Base-by-base conservation (phyloP, 495 filamentous ascomycete species). In the Lichenothelia convexa region DNA sequence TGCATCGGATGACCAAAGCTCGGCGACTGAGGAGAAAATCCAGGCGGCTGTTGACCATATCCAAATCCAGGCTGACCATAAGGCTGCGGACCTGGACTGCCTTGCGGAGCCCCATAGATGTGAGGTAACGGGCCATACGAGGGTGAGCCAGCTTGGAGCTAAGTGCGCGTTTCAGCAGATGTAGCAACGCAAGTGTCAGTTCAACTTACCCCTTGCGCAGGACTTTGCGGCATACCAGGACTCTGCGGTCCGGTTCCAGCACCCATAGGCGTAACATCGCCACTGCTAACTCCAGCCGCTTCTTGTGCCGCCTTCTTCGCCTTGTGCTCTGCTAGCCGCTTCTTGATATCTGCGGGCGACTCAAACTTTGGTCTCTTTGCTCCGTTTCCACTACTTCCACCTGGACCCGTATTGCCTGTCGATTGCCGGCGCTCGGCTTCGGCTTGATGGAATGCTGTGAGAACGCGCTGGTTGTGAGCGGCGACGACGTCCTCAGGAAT, bases 401-500 rank as follows among this genome's bases (percentile, higher is more conserved):
- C 81, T 3, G 81, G 63, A 17, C 63, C 63, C 2, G 81, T 76
- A 49, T 95, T 94, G 4, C 89, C 89, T 2, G 84, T 93, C 4
- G 68, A 67, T 23, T 73, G 74, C 34, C 79, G 73, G 29, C 82
- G 71, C 52, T 93, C 81, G 16, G 76, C 75, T 57, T 93, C 83
- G 7, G 75, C 78, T 43, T 79, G 73, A 53, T 86, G 82, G 56
- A 76, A 92, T 53, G 80, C 77, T 23, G 71, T 64, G 35, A 80
- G 69, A 44, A 95, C 80, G 38, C 78, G 75, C 59, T 89, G 78
- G 41, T 81, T 76, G 58, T 95, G 91, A 36, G 74, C 66, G 40
- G 76, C 63, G 17, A 80, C 61, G 39, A 92, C 68, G 26, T 93
- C 83, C 23, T 83, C 80, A 7, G 24, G 24, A 15, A 97, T 80